Evolutionary conservation across 257 asterid species (phyloP), one percentile per base, ranked within the genome.

Genomic region (Marsdenia floribunda): DNA sequence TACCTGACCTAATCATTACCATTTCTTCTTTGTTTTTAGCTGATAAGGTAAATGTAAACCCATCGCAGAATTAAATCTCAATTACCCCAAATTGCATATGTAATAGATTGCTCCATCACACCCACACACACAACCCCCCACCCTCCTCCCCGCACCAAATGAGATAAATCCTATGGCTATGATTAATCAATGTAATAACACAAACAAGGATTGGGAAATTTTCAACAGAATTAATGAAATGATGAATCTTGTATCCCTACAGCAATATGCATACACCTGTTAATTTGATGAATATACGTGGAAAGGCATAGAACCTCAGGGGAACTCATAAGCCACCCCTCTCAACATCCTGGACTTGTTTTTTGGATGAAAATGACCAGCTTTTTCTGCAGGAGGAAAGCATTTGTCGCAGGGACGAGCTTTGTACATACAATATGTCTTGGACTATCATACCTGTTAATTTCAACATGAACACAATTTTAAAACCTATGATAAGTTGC

Each of bases 401-500:
- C 53, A 29, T 22, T 71, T 7, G 12, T 70, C 0, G 24, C 22
- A 49, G 21, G 49, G 1, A 10, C 13, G 53, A 42, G 55, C 65
- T 24, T 37, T 40, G 49, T 29, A 29, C 33, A 29, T 44, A 59
- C 55, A 22, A n/a, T 57, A 16, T 47, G 35, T 42, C 58, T 76
- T 59, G 61, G 49, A 33, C 70, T n/a, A 10, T 76, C 59, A 68
- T 9, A 68, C 75, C 75, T 68, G 75, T 58, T 11, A 59, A 54
- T 54, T 26, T 16, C n/a, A 69, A 14, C 21, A 33, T 12, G 44
- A 55, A 68, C 47, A 55, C 19, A 53, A 47, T 4, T 8, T 54
- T 10, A 24, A 33, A 50, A 35, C 59, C 10, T 15, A 38, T 22
- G 65, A 40, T 14, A 4, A 35, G 35, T 59, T 33, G 47, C 47